phyloP scores from a whole-genome alignment of 768 basidiomycete genomes.

The Boletus reticuloceps region DNA sequence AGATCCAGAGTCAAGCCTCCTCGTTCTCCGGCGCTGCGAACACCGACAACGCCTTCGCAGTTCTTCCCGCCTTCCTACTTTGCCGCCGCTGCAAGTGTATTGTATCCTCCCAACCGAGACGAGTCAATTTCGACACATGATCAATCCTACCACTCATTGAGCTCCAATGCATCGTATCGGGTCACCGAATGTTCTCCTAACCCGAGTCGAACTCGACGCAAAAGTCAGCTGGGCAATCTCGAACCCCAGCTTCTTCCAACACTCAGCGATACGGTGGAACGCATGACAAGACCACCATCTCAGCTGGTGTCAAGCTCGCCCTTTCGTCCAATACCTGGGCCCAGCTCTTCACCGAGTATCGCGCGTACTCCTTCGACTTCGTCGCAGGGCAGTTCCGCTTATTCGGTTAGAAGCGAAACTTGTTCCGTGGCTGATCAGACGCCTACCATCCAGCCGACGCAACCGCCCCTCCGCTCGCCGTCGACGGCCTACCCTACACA shows the following conservation, averaged over 20 bases:
- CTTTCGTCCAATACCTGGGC: neutral
- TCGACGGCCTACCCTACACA: constrained; percentile 11
- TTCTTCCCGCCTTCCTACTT: constrained; percentile 58
- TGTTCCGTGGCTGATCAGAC: neutral
- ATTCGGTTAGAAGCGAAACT: constrained; percentile 8
- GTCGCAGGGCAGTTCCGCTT: constrained; percentile 16
- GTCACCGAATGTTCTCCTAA: constrained; percentile 1
- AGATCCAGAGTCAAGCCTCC: constrained; percentile 34
- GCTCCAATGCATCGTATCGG: constrained; percentile 14
- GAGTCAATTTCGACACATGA: constrained; percentile 2
- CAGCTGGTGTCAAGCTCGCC: constrained; percentile 18
- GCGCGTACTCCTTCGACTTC: constrained; percentile 18
- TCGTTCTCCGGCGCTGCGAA: constrained; percentile 39
- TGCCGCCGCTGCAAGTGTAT: constrained; percentile 47
- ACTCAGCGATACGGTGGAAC: constrained; percentile 67
- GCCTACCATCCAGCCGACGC: neutral
- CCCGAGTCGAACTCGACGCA: constrained; percentile 20
- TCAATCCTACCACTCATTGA: constrained; percentile 5
- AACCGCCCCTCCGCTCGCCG: constrained; percentile 7
- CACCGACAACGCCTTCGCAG: constrained; percentile 30
- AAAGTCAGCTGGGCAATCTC: constrained; percentile 49
- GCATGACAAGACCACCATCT: constrained; percentile 63
- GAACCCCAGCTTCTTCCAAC: constrained; percentile 67
- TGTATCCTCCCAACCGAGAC: constrained; percentile 17
- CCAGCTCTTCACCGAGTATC: constrained; percentile 3